Conservation (phyloP, 73 alveolate species). For the Stentor roeselii region DNA sequence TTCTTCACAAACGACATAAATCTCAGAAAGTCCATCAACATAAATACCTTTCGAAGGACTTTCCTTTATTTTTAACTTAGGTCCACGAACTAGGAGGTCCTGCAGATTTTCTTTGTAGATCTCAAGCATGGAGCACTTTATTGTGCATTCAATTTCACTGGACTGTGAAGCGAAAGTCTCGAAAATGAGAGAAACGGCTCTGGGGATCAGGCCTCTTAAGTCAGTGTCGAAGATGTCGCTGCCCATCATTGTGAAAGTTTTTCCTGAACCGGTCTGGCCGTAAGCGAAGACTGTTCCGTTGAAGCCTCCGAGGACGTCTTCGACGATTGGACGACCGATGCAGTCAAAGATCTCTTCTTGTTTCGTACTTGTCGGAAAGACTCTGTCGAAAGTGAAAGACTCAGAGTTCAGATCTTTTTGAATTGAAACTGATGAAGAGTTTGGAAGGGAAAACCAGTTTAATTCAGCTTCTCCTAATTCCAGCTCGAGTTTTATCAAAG, state of each 20-base stretch:
- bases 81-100: constrained; percentile 31
- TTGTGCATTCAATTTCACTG: constrained; percentile 28
- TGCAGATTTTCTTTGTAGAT: constrained; percentile 42
- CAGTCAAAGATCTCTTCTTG: constrained; percentile 47
- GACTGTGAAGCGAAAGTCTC: constrained; percentile 32
- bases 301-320: constrained; percentile 70
- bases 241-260: constrained; percentile 85
- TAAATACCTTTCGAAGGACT: constrained; percentile 42
- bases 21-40: constrained; percentile 45
- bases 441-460: constrained; percentile 36
- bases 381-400: constrained; percentile 59
- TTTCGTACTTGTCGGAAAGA: constrained; percentile 44
- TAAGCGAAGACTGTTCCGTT: constrained; percentile 81
- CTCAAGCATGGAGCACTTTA: constrained; percentile 41
- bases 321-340: constrained; percentile 46
- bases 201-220: constrained; percentile 64
- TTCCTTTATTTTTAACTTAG: constrained; percentile 40
- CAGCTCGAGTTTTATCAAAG: constrained; percentile 37
- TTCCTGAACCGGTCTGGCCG: constrained; percentile 90
- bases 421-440: constrained; percentile 32
- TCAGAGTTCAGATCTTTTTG: constrained; percentile 30
- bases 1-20: constrained; percentile 41
- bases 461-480: constrained; percentile 28
- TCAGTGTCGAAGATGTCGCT: constrained; percentile 58
- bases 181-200: constrained; percentile 60